Percentiles rank a stretch among this genome's conserved stretches.
These are phyloP conservation scores for Phytophthora sansomeana DNA, from an alignment of 352 stramenopile genomes.

Conservation along the genomic window DNA sequence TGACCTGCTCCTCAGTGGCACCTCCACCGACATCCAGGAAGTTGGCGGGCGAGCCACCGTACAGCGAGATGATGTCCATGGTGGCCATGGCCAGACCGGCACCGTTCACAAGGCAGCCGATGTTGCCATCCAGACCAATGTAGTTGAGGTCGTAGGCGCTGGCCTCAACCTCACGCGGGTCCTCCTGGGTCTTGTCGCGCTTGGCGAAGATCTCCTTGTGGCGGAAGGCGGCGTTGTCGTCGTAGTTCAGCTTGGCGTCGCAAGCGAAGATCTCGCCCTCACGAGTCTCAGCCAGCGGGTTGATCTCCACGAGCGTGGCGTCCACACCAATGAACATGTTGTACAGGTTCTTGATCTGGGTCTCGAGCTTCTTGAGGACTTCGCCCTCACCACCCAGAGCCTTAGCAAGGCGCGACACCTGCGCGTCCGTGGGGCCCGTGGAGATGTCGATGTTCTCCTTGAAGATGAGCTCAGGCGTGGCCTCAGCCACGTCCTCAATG, in stretches of 20 bases:
- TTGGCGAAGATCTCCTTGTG: constrained; percentile 95
- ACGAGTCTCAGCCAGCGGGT: constrained; percentile 97
- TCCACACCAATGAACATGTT: constrained; percentile 97
- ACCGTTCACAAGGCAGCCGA: constrained; percentile 99
- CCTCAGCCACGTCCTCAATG: constrained; percentile 97
- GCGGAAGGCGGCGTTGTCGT: constrained; percentile 98
- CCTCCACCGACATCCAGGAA: constrained; percentile 99
- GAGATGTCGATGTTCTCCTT: constrained; percentile 96
- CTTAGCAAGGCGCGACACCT: constrained; percentile 77
- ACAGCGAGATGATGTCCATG: constrained; percentile 99
- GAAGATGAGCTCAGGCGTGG: constrained; percentile 94
- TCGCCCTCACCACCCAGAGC: constrained; percentile 73
- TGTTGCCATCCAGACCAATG: constrained; percentile 99
- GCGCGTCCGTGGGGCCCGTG: constrained; percentile 88
- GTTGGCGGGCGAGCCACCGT: constrained; percentile 97
- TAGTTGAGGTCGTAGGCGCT: constrained; percentile 98
- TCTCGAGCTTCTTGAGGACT: constrained; percentile 68
- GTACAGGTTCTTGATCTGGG: constrained; percentile 93
- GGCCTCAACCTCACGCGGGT: constrained; percentile 95
- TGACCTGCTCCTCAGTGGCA: constrained; percentile 92
- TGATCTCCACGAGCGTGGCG: constrained; percentile 98
- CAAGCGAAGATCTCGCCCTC: constrained; percentile 96
- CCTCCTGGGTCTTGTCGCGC: constrained; percentile 94
- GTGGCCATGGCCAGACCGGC: constrained; percentile 99
- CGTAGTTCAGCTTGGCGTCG: constrained; percentile 99